Percentiles rank a stretch among this genome's conserved stretches.
phyloP scores from a whole-genome alignment of 2,329 filamentous ascomycete species.

The Xylariaceae sp. region DNA sequence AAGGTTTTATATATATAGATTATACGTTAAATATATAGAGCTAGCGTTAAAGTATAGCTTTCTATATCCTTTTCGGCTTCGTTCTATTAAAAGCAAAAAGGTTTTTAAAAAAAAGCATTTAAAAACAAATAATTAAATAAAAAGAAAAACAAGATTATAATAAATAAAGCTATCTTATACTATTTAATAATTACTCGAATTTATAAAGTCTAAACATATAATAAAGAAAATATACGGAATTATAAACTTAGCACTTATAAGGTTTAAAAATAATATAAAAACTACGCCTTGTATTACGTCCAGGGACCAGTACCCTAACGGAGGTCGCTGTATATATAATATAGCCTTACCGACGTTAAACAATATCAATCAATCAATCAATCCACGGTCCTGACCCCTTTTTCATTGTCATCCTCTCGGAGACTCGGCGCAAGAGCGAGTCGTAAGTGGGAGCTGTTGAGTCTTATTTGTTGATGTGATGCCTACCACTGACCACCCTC shows the following conservation, averaged over 20 bases:
- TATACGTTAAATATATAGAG: too few relatives aligned
- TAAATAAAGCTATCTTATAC: neutral
- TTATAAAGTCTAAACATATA: neutral
- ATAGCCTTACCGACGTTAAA: neutral
- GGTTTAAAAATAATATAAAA: neutral
- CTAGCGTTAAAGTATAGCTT: too few relatives aligned
- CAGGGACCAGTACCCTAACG: too few relatives aligned
- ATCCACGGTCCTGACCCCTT: too few relatives aligned
- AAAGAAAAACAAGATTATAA: neutral
- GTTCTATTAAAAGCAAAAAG: neutral
- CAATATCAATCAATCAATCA: neutral
- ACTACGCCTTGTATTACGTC: neutral
- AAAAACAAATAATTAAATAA: neutral
- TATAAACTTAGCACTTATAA: neutral
- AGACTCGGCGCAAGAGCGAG: too few relatives aligned
- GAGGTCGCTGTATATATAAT: neutral
- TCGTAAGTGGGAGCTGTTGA: too few relatives aligned
- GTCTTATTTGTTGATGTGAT: too few relatives aligned
- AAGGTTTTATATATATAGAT: neutral
- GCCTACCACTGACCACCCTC: too few relatives aligned
- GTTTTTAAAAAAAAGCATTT: neutral
- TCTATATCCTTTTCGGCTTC: neutral
- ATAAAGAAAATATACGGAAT: neutral
- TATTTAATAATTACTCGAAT: neutral
- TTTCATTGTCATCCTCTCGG: too few relatives aligned